Percentiles rank a stretch among this genome's conserved stretches.
phyloP scores from a whole-genome alignment of 202 grass and related monocot species.

The Zizania palustris region DNA sequence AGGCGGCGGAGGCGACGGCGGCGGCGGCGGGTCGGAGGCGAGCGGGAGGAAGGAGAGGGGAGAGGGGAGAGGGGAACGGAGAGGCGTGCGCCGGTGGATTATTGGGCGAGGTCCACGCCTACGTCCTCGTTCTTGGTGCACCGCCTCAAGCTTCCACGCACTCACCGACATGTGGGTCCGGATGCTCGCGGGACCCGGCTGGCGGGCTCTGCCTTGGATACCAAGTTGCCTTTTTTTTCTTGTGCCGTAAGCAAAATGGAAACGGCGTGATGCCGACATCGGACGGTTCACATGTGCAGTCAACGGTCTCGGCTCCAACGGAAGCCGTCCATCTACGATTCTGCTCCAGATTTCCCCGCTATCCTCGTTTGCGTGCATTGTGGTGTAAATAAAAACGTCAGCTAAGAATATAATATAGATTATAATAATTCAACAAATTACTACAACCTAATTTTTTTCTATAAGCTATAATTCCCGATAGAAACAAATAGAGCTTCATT shows the following conservation, averaged over 20 bases:
- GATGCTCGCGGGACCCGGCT: rapidly evolving
- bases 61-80: neutral
- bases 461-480: too few relatives aligned
- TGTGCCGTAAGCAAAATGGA: constrained; percentile 50
- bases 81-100: constrained; percentile 36
- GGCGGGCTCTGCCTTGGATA: constrained; percentile 34
- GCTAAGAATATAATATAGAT: too few relatives aligned
- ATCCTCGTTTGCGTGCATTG: constrained; percentile 33
- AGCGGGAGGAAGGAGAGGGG: constrained; percentile 5
- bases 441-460: too few relatives aligned
- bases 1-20: neutral
- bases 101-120: constrained; percentile 50
- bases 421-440: too few relatives aligned
- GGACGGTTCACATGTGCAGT: constrained; percentile 31
- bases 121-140: constrained; percentile 26
- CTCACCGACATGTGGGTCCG: neutral
- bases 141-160: neutral
- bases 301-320: constrained; percentile 15
- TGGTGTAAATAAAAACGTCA: too few relatives aligned
- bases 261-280: constrained; percentile 48
- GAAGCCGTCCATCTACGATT: constrained; percentile 24
- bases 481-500: too few relatives aligned
- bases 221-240: constrained; percentile 37
- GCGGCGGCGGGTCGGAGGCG: neutral
- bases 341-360: neutral